Base-by-base conservation (phyloP, 2,329 filamentous ascomycete genomes). In the Metarhizium rileyi region DNA sequence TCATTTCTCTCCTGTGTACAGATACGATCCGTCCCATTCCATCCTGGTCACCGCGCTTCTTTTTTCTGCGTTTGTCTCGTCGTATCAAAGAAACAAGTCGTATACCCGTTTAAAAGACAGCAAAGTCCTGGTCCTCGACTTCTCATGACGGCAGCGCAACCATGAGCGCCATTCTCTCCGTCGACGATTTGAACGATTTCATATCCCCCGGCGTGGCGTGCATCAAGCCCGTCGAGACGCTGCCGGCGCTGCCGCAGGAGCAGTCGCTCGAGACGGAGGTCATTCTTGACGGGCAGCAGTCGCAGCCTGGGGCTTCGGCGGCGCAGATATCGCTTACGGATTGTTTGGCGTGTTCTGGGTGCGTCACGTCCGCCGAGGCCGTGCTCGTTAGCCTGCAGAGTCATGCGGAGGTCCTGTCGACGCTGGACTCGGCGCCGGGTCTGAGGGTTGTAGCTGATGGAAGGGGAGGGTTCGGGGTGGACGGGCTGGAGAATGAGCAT, bases 151-250 rank as follows among this genome's bases (percentile, higher is more conserved):
- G 25, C 25, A 23, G 38, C 33, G 52, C 50, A 55, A 12, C 66
- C 55, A 98, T 98, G 93, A 95, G 90, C 65, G 93, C 93, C 55
- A 98, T 98, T 62, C 85, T 98, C 61, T 97, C 90, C 50, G 85
- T 86, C 62, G 91, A 98, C 73, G 90, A 96, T 67, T 77, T 98
- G 53, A 98, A 98, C 75, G 93, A 98, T 75, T 98, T 98, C 72
- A 98, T 98, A 65, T 93, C 87, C 50, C 93, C 93, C 14, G 90
- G 91, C 54, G 90, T 98, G 62, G 93, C 93, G 55, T 98, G 93
- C 71, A 97, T 98, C 69, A 97, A 98, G 64, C 93, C 93, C 26
- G 78, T 98, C 64, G 93, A 98, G 68, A 94, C 89, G 2, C 80
- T 98, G 14, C 91, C 93, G 2, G 69, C 76, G 46, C 75, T 78